Conservation (phyloP, 306 rosid species). For the Malus asiatica region DNA sequence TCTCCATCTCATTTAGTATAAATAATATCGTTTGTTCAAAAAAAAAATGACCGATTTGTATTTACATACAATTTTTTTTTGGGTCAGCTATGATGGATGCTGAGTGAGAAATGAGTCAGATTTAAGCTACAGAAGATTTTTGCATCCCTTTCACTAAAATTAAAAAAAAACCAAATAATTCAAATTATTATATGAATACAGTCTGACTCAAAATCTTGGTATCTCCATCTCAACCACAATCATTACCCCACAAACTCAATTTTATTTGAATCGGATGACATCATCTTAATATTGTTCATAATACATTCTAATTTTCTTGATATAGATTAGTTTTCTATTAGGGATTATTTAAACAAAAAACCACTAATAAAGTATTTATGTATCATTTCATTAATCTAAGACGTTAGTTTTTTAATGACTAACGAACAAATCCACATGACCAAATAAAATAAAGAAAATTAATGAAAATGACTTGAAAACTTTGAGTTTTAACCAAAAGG, state of each 20-base stretch:
- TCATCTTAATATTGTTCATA: not conserved
- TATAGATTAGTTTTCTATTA: not conserved
- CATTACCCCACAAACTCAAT: not conserved
- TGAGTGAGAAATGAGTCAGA: too few relatives aligned
- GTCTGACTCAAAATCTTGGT: too few relatives aligned
- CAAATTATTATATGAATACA: too few relatives aligned
- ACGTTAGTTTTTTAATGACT: not conserved
- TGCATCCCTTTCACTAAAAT: too few relatives aligned
- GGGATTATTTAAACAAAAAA: not conserved
- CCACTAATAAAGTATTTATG: not conserved
- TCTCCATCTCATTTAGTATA: too few relatives aligned
- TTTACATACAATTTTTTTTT: too few relatives aligned
- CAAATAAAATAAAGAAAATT: not conserved
- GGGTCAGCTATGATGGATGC: not conserved
- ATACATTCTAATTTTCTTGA: not conserved
- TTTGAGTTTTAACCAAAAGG: too few relatives aligned
- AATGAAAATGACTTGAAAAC: too few relatives aligned
- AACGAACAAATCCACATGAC: not conserved
- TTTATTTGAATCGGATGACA: not conserved
- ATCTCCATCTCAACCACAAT: not conserved
- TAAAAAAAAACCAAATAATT: too few relatives aligned
- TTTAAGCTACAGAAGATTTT: too few relatives aligned
- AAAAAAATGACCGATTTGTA: too few relatives aligned
- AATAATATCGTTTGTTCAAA: too few relatives aligned
- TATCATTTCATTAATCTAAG: not conserved